These are phyloP conservation scores for Elaeis guineensis DNA, from an alignment of 176 grass and related monocot species.

Conservation along the genomic window DNA sequence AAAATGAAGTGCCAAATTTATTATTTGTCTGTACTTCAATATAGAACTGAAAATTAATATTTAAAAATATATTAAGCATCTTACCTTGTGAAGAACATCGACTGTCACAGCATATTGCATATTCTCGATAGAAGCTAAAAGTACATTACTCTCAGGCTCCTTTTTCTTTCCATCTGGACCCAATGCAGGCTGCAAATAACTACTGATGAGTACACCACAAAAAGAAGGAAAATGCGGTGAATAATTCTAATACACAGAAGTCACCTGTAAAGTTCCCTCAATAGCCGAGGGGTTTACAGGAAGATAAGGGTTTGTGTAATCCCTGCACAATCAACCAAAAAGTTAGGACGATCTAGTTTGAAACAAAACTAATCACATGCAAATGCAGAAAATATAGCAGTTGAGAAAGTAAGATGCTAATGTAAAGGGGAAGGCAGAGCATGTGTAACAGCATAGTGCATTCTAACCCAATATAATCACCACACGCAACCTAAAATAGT, in stretches of 20 bases:
- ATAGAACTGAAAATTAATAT: too few species aligned
- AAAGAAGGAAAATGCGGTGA: background rate
- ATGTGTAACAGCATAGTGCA: too few species aligned
- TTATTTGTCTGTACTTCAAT: too few species aligned
- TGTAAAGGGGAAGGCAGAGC: too few species aligned
- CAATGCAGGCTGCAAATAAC: conserved; percentile 43
- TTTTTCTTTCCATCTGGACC: conserved; percentile 78
- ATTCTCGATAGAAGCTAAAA: conserved; percentile 91
- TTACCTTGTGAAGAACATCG: conserved; percentile 94
- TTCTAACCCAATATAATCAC: too few species aligned
- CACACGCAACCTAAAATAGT: too few species aligned
- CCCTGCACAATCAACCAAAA: conserved; percentile 42
- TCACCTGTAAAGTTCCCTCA: conserved; percentile 71
- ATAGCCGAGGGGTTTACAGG: conserved; percentile 89
- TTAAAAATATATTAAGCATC: background rate
- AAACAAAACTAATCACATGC: too few species aligned
- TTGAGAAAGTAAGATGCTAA: background rate
- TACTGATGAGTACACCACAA: conserved; percentile 13
- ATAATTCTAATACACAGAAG: conserved; percentile 23
- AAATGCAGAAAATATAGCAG: background rate
- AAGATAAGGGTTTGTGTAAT: conserved; percentile 99
- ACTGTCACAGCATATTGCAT: conserved; percentile 91
- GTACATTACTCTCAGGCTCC: conserved; percentile 80
- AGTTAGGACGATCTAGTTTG: conserved; percentile 6
- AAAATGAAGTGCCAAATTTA: conserved; percentile 23